phyloP scores from a whole-genome alignment of 257 asterid genomes.

The Nyctanthes arbortristis region DNA sequence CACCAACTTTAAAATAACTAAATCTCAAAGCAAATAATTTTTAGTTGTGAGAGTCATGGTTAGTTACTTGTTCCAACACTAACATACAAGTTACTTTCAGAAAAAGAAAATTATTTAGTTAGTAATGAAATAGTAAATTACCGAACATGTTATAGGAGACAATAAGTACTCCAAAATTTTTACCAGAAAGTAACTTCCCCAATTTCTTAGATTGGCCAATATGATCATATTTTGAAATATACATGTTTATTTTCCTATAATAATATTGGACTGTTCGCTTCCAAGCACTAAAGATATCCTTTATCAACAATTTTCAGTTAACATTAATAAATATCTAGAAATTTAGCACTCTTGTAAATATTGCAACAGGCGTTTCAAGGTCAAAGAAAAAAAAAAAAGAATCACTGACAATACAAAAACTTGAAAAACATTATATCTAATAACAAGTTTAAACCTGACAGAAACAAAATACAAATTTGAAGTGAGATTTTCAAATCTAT shows the following conservation, averaged over 20 bases:
- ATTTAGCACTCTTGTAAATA: neutral
- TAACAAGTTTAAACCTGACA: no score
- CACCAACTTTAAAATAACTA: neutral
- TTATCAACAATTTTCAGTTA: neutral
- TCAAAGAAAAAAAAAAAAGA: no score
- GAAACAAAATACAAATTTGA: no score
- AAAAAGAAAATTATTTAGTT: no score
- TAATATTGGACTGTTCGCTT: neutral
- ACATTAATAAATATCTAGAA: no score
- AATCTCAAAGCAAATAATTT: neutral
- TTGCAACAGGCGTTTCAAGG: neutral
- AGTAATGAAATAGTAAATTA: neutral
- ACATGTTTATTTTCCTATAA: neutral
- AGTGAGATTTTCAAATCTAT: no score
- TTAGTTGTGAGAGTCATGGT: neutral
- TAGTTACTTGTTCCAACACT: neutral
- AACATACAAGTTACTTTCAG: neutral
- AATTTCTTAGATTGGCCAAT: neutral
- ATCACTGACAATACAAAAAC: no score
- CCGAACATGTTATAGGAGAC: neutral
- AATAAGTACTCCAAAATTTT: no score
- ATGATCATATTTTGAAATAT: no score
- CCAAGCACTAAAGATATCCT: neutral
- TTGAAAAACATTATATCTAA: no score
- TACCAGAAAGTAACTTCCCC: neutral